These are phyloP conservation scores for Athelia psychrophila DNA, from an alignment of 1,284 basidiomycete species.

Conservation along the genomic window DNA sequence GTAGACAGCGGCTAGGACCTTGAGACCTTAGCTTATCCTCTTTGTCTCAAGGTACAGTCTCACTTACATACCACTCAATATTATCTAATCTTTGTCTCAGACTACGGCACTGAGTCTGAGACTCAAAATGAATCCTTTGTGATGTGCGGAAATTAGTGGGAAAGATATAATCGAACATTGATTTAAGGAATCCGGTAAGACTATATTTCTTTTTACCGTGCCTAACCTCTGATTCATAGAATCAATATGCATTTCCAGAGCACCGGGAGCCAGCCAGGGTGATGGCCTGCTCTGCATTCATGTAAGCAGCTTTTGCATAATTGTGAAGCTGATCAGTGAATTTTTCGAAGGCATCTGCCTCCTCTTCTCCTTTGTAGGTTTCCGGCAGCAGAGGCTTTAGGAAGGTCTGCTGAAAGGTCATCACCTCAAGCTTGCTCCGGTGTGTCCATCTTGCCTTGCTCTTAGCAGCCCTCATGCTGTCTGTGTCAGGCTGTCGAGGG, in stretches of 20 bases:
- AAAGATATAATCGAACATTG: slow-evolving; percentile 6
- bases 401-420: slow-evolving; percentile 6
- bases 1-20: too few species aligned
- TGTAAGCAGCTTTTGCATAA: not conserved
- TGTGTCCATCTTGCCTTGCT: not conserved
- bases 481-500: not conserved
- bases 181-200: not conserved
- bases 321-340: slow-evolving; percentile 1
- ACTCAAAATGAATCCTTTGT: slow-evolving; percentile 2
- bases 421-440: slow-evolving; percentile 1
- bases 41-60: too few species aligned
- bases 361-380: not conserved
- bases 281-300: not conserved
- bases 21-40: too few species aligned
- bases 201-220: slow-evolving; percentile 2
- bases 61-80: not conserved
- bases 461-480: not conserved
- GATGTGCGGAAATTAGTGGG: slow-evolving; percentile 6
- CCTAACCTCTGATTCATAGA: not conserved
- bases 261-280: not conserved
- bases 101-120: not conserved
- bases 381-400: slow-evolving; percentile 1
- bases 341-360: not conserved
- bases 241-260: not conserved
- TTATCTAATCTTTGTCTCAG: not conserved